phyloP scores from a whole-genome alignment of 495 filamentous ascomycete genomes.

The Penicillium crystallinum region DNA sequence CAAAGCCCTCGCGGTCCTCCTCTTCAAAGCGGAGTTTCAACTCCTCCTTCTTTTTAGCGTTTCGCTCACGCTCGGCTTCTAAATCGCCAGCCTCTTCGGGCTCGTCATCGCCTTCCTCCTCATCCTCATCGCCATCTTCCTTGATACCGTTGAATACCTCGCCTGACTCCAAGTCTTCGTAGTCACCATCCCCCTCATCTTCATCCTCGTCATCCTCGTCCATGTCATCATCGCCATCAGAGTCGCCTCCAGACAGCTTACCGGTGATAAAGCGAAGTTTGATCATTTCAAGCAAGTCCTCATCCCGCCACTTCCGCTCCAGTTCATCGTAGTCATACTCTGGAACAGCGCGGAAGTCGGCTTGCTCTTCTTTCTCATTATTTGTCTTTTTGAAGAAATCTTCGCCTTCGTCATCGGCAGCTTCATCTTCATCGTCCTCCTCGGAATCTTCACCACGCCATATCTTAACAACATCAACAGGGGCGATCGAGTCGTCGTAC shows the following conservation, averaged over 20 bases:
- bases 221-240: constrained; percentile 41
- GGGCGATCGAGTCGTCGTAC: constrained; percentile 76
- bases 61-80: constrained; percentile 82
- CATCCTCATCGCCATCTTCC: constrained; percentile 25
- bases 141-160: constrained; percentile 49
- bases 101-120: constrained; percentile 21
- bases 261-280: constrained; percentile 68
- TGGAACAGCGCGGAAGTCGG: constrained; percentile 74
- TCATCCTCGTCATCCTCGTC: constrained; percentile 46
- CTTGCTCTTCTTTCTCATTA: constrained; percentile 53
- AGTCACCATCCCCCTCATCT: constrained; percentile 81
- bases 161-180: constrained; percentile 82
- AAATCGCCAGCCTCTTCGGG: constrained; percentile 43
- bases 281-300: constrained; percentile 70
- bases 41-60: constrained; percentile 89
- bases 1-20: constrained; percentile 90
- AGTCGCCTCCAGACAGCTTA: constrained; percentile 46
- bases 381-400: constrained; percentile 79
- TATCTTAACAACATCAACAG: constrained; percentile 65
- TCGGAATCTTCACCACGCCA: constrained; percentile 66
- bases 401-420: constrained; percentile 64
- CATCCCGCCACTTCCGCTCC: constrained; percentile 77
- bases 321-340: constrained; percentile 73
- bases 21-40: constrained; percentile 92
- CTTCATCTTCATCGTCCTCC: constrained; percentile 41